Percentiles rank a stretch among this genome's conserved stretches.
Evolutionary conservation across 768 basidiomycete genomes (phyloP).

Genomic region (Trametopsis cervina): DNA sequence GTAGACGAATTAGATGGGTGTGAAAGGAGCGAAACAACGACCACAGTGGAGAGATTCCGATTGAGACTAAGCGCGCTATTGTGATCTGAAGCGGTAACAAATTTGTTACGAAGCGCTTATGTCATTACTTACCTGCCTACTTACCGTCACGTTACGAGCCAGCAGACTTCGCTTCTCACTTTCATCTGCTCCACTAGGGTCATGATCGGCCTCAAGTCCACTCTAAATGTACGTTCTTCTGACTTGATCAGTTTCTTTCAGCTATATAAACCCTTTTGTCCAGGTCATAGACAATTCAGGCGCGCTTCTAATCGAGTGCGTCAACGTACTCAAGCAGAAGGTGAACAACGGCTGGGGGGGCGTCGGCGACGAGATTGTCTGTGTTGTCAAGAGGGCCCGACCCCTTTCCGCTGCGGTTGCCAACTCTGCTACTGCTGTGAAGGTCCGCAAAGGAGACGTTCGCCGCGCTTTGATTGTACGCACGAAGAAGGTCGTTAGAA

Average conservation of each 20-base stretch:
- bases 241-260: neutral
- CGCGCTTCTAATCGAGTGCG: conserved; percentile 89
- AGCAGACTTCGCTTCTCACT: too few species aligned
- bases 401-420: conserved; percentile 65
- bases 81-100: neutral
- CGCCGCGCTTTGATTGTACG: conserved; percentile 94
- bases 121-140: neutral
- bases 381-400: conserved; percentile 87
- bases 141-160: too few species aligned
- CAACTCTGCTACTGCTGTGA: conserved; percentile 71
- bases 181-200: conserved; percentile 4
- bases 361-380: conserved; percentile 94
- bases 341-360: conserved; percentile 92
- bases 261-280: conserved; percentile 1
- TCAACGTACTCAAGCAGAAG: conserved; percentile 94
- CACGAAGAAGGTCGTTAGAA: conserved; percentile 75
- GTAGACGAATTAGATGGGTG: neutral
- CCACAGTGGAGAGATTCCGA: too few species aligned
- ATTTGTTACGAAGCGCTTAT: neutral
- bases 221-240: conserved; percentile 61
- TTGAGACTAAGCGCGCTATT: too few species aligned
- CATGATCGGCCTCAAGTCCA: conserved; percentile 96
- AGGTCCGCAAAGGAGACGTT: conserved; percentile 90
- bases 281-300: conserved; percentile 98
- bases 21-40: neutral